Conservation (phyloP, 1,139 yeast species). For the Pichia sp. region DNA sequence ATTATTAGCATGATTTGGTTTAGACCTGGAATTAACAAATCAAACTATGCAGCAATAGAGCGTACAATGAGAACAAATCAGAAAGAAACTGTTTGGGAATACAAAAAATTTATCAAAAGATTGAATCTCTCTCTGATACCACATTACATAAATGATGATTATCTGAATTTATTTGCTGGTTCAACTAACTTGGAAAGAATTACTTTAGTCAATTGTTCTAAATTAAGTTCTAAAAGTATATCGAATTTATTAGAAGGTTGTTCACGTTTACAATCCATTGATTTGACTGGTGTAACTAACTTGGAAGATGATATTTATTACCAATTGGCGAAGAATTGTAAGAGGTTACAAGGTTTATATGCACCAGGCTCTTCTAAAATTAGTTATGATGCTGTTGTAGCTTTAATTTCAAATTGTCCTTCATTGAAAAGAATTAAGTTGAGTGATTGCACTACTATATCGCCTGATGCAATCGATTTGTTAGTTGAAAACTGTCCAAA, state of each 20-base stretch:
- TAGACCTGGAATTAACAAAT: constrained; percentile 66
- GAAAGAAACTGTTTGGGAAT: constrained; percentile 56
- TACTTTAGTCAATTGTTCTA: constrained; percentile 74
- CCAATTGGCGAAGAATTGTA: constrained; percentile 68
- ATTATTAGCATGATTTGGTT: constrained; percentile 84
- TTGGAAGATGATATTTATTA: constrained; percentile 60
- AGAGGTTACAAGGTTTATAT: constrained; percentile 79
- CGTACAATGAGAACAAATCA: constrained; percentile 49
- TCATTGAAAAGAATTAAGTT: constrained; percentile 78
- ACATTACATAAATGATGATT: constrained; percentile 56
- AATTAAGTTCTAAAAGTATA: constrained; percentile 56
- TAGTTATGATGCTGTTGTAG: constrained; percentile 57
- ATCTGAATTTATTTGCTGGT: constrained; percentile 48
- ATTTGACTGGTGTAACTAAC: constrained; percentile 76
- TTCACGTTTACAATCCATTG: constrained; percentile 72
- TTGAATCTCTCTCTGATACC: constrained; percentile 76
- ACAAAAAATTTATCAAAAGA: constrained; percentile 68
- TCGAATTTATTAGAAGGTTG: constrained; percentile 59
- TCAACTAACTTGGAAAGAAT: constrained; percentile 78
- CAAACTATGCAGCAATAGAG: constrained; percentile 43
- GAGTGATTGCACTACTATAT: constrained; percentile 61
- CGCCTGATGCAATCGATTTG: constrained; percentile 58
- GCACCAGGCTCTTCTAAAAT: constrained; percentile 78
- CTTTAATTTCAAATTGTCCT: constrained; percentile 58
- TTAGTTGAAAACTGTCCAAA: constrained; percentile 67